phyloP scores from a whole-genome alignment of 257 asterid species.

The Penstemon eatonii region DNA sequence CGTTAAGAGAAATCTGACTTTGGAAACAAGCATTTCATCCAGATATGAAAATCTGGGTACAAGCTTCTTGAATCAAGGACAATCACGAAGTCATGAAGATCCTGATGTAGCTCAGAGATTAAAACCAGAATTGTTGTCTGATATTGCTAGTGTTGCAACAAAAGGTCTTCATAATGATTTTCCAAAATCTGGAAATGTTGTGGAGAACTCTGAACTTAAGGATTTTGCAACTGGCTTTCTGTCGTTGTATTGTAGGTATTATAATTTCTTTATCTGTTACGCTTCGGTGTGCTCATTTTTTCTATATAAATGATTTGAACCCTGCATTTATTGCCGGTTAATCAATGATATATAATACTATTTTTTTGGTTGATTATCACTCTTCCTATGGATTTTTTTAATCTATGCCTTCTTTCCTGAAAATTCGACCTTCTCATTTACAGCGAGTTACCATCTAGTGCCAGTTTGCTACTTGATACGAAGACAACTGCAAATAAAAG shows the following conservation, averaged over 20 bases:
- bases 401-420: constrained; percentile 27
- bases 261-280: constrained; percentile 12
- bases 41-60: constrained; percentile 38
- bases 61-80: constrained; percentile 21
- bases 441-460: constrained; percentile 54
- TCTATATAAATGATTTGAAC: constrained; percentile 8
- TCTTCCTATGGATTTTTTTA: constrained; percentile 17
- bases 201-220: constrained; percentile 46
- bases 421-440: constrained; percentile 23
- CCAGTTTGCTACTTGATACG: constrained; percentile 39
- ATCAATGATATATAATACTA: constrained; percentile 1
- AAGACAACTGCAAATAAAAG: constrained; percentile 37
- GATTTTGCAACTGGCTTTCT: constrained; percentile 61
- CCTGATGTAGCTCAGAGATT: constrained; percentile 32
- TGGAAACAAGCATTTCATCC: constrained; percentile 43
- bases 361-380: background rate
- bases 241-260: constrained; percentile 83
- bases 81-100: constrained; percentile 27
- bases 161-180: constrained; percentile 36
- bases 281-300: background rate
- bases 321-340: background rate
- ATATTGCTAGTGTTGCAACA: constrained; percentile 26
- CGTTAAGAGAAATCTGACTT: constrained; percentile 58
- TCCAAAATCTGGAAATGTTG: constrained; percentile 26
- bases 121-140: constrained; percentile 27